Conservation (phyloP, 441 rosid species). For the Mallotus japonicus region DNA sequence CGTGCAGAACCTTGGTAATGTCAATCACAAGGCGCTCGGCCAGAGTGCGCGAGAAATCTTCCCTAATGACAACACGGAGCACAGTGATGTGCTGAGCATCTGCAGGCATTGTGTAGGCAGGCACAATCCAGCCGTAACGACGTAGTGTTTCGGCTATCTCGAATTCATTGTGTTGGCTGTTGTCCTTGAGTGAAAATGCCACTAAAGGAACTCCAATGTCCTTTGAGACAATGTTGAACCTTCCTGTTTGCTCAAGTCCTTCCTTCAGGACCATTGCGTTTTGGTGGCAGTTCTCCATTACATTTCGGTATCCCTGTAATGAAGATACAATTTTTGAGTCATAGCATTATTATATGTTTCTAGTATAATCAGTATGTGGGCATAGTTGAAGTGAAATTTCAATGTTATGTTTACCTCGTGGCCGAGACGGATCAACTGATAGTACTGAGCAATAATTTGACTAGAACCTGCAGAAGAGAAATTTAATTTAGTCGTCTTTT, state of each 20-base stretch:
- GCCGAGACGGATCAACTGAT: conserved; percentile 86
- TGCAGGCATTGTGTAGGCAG: conserved; percentile 86
- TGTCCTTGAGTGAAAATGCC: conserved; percentile 85
- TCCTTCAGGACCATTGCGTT: conserved; percentile 59
- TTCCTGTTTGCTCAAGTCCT: conserved; percentile 64
- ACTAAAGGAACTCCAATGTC: conserved; percentile 84
- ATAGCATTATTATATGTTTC: not conserved
- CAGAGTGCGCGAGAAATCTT: conserved; percentile 79
- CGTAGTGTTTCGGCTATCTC: conserved; percentile 73
- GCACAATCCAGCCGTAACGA: conserved; percentile 88
- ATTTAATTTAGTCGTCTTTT: too few relatives aligned
- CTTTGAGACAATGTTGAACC: conserved; percentile 74
- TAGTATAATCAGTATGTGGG: not conserved
- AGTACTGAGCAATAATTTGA: conserved; percentile 89
- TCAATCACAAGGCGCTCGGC: conserved; percentile 82
- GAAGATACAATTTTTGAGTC: not conserved
- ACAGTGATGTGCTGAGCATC: conserved; percentile 85
- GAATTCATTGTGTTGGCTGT: conserved; percentile 55
- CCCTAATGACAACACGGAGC: conserved; percentile 78
- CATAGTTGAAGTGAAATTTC: not conserved
- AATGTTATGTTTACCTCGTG: conserved; percentile 42
- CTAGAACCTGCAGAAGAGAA: conserved; percentile 57
- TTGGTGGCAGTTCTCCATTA: conserved; percentile 83
- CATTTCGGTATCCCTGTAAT: conserved; percentile 59
- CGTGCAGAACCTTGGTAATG: conserved; percentile 69